Evolutionary conservation across 2,329 filamentous ascomycete genomes (phyloP).

Genomic region (Zopfia rhizophila): DNA sequence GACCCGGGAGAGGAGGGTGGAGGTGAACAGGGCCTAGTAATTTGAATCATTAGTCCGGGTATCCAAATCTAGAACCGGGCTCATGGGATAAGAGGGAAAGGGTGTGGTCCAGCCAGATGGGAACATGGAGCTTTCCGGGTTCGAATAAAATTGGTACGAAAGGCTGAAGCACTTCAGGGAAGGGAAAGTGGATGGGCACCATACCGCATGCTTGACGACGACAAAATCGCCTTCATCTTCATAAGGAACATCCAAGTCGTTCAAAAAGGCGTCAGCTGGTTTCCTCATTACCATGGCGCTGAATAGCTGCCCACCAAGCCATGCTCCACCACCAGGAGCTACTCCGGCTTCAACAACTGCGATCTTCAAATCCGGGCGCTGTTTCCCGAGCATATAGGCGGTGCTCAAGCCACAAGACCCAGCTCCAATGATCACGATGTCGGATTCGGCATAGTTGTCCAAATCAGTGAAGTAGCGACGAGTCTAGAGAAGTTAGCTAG

Average conservation of each 20-base stretch:
- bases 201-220: conserved; percentile 85
- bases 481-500: conserved; percentile 44
- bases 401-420: conserved; percentile 88
- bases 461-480: conserved; percentile 92
- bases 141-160: too few relatives aligned
- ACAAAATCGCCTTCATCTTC: conserved; percentile 91
- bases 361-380: conserved; percentile 89
- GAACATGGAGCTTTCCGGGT: neutral
- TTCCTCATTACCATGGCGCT: conserved; percentile 95
- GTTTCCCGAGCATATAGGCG: conserved; percentile 84
- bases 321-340: conserved; percentile 84
- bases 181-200: conserved; percentile 4
- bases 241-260: conserved; percentile 82
- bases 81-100: neutral
- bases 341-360: conserved; percentile 90
- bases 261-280: conserved; percentile 85
- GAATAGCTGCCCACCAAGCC: conserved; percentile 95
- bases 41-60: neutral
- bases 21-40: conserved; percentile 79
- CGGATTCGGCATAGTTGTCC: conserved; percentile 88
- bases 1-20: conserved; percentile 84
- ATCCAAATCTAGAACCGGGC: too few relatives aligned
- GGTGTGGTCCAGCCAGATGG: neutral
- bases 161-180: too few relatives aligned
- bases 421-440: conserved; percentile 92